Conservation (phyloP, 805 yeast genomes). For the Metschnikowia borealis region DNA sequence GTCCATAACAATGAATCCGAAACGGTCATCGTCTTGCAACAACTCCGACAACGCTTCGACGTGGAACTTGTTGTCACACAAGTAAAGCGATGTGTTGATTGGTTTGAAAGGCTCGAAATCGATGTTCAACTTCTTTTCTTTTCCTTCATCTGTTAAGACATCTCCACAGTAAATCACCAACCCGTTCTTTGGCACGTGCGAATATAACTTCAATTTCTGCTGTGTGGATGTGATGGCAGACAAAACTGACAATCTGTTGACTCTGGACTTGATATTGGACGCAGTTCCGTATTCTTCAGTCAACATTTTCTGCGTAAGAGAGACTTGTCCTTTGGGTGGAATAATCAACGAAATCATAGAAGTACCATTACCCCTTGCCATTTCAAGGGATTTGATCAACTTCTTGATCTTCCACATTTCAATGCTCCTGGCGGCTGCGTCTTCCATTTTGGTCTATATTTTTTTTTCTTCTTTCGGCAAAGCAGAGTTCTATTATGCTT, state of each 20-base stretch:
- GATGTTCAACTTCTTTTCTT: slow-evolving; percentile 92
- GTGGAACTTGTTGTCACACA: slow-evolving; percentile 98
- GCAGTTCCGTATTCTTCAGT: slow-evolving; percentile 99
- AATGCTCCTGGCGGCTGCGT: slow-evolving; percentile 83
- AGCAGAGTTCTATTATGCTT: neutral
- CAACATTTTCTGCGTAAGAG: slow-evolving; percentile 83
- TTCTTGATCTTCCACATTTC: slow-evolving; percentile 99
- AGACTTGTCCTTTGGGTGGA: slow-evolving; percentile 93
- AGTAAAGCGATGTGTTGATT: slow-evolving; percentile 88
- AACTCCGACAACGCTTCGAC: slow-evolving; percentile 94
- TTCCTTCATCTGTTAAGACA: slow-evolving; percentile 94
- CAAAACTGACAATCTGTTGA: slow-evolving; percentile 88
- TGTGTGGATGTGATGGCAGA: slow-evolving; percentile 98
- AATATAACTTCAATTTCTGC: slow-evolving; percentile 89
- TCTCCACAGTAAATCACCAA: slow-evolving; percentile 98
- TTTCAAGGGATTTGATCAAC: slow-evolving; percentile 78
- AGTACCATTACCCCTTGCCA: slow-evolving; percentile 97
- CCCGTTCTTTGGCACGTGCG: slow-evolving; percentile 89
- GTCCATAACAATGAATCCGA: slow-evolving; percentile 98
- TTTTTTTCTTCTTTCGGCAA: neutral
- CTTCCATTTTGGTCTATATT: slow-evolving; percentile 13
- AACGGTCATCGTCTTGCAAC: slow-evolving; percentile 90
- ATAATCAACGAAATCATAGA: slow-evolving; percentile 96
- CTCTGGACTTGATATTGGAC: slow-evolving; percentile 95
- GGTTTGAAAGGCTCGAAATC: slow-evolving; percentile 99